These are phyloP conservation scores for Globisporangium acanthophoron DNA, from an alignment of 352 stramenopile species.

Conservation along the genomic window DNA sequence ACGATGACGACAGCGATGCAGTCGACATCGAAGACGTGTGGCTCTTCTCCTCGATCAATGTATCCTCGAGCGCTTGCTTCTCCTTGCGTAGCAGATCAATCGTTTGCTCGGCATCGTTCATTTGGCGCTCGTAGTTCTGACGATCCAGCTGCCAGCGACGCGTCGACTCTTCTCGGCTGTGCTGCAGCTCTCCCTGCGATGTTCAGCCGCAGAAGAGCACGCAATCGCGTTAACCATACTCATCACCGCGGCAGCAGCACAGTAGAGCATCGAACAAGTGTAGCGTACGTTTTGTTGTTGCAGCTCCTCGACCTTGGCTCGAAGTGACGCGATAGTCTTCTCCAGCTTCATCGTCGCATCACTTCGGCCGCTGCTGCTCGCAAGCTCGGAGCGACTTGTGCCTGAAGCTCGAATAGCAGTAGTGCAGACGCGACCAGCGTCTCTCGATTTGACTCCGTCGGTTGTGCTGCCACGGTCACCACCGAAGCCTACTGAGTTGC, in stretches of 20 bases:
- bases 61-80: constrained; percentile 56
- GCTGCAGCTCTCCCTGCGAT: constrained; percentile 47
- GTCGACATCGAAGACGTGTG: background rate
- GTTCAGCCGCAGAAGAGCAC: constrained; percentile 4
- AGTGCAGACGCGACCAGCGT: background rate
- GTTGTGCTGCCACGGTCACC: background rate
- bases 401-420: background rate
- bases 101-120: constrained; percentile 55
- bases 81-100: constrained; percentile 50
- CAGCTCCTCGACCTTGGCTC: constrained; percentile 58
- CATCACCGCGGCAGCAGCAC: background rate
- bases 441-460: background rate
- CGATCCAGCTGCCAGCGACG: constrained; percentile 64
- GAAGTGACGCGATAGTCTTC: constrained; percentile 43
- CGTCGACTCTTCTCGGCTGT: constrained; percentile 53
- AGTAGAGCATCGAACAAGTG: background rate
- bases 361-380: constrained; percentile 7
- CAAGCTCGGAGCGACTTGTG: constrained; percentile 3
- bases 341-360: constrained; percentile 46
- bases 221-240: background rate
- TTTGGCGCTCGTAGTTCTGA: constrained; percentile 59
- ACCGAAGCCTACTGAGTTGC: background rate
- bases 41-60: constrained; percentile 34
- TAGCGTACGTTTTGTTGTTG: constrained; percentile 68
- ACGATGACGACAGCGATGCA: background rate